Evolutionary conservation across 495 filamentous ascomycete genomes (phyloP), one percentile per base, ranked within the genome.

Genomic region (Penicillium fimorum): DNA sequence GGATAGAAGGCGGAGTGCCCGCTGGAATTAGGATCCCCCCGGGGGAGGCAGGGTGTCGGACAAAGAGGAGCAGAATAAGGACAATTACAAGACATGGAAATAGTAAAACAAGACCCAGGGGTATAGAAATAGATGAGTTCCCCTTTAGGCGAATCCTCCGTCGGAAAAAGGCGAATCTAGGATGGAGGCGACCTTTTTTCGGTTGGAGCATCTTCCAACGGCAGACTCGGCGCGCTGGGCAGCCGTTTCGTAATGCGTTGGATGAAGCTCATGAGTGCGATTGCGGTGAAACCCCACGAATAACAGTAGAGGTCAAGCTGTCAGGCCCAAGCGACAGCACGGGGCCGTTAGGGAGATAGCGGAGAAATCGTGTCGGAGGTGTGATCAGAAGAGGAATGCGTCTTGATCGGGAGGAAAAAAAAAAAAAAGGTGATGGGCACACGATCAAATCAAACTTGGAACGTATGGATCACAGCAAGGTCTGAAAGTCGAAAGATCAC

Each of bases 31-130:
- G 70, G 70, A 93, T 91, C 22, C 87, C 83, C 45, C 84, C 91
- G 48, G 89, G 83, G 50, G 88, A 89, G 56, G 90, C 83, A 52
- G 92, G 91, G 79, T 96, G 91, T 67, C 88, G 85, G 61, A 96
- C 84, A 72, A 98, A 91, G 56, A 98, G 84, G 60, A 96, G 76
- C 37, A 96, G 72, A 74, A 98, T 93, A 68, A 97, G 79, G 62
- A 96, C 80, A 73, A 97, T 83, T 62, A 97, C 90, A 74, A 96
- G 86, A 70, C 87, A 85, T 59, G 94, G 94, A 74, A 97, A 97
- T 65, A 97, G 76, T 57, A 97, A 80, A 62, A 98, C 90, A 67
- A 96, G 86, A 59, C 93, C 93, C 46, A 97, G 78, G 35, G 94
- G 94, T 73, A 98, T 87, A 47, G 94, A 96, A 75, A 97, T 87